Base-by-base conservation (phyloP, 805 yeast genomes). In the Phaffomyces thermotolerans region DNA sequence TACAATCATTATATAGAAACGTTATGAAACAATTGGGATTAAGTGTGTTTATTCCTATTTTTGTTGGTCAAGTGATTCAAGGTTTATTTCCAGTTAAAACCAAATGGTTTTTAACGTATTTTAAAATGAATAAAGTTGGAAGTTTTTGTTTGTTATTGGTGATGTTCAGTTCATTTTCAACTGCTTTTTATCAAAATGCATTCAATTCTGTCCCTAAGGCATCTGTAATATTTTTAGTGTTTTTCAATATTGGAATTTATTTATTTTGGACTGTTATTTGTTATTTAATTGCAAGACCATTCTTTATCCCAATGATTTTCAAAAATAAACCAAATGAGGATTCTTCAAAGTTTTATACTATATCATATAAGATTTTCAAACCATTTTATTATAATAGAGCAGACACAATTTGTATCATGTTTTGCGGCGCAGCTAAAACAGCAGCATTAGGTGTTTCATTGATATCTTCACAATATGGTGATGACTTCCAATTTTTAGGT, bases 341-440 rank as follows among this genome's bases (percentile, higher is more conserved):
- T 12, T 66, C 75, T 2, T 57, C 82, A 2, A 64, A 36, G 30
- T 4, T 62, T 0, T 84, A 85, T 53, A 69, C 52, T 6, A 63
- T 60, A 51, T 47, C 68, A 1, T 67, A 65, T 46, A 61, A 56
- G 43, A 34, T 63, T 10, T 64, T 65, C 43, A 62, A 70, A 43
- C 91, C 91, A 2, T 86, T 84, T 54, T 84, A 82, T 62, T 84
- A 84, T 62, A 70, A 72, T 53, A 75, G 81, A 52, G 62, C 68
- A 41, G 95, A 89, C 56, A 77, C 95, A 0, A 85, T 86, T 31
- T 72, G 90, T 12, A 74, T 89, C 40, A 75, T 88, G 83, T 72
- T 87, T 46, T 86, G 95, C 63, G 95, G 95, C 10, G 91, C 95
- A 6, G 95, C 96, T 2, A 89, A 88, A 62, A 88, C 96, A 1